phyloP scores from a whole-genome alignment of 306 rosid species.

The Begonia peltatifolia region DNA sequence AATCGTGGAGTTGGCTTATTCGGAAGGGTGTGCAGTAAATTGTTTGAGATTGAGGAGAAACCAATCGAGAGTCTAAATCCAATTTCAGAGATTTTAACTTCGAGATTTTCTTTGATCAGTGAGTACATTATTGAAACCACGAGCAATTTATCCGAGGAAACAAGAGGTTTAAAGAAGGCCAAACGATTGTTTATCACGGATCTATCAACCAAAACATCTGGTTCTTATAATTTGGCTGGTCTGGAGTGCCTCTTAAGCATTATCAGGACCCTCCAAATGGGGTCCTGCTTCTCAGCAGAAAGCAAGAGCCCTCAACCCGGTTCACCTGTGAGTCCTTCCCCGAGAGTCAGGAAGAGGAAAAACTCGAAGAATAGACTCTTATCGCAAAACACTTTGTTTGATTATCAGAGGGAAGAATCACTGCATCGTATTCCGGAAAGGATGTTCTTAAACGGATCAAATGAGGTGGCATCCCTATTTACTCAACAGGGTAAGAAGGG shows the following conservation, averaged over 20 bases:
- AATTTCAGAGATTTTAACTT: not conserved
- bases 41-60: no score
- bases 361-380: slow-evolving; percentile 24
- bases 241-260: slow-evolving; percentile 4
- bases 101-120: no score
- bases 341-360: slow-evolving; percentile 22
- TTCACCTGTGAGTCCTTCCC: slow-evolving; percentile 29
- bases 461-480: slow-evolving; percentile 53
- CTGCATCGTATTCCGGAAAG: slow-evolving; percentile 67
- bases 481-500: slow-evolving; percentile 97
- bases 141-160: no score
- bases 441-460: slow-evolving; percentile 60
- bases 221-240: not conserved
- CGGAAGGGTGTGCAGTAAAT: no score
- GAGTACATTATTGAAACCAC: no score
- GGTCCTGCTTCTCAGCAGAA: slow-evolving; percentile 23
- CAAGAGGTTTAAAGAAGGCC: no score
- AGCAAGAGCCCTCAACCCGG: slow-evolving; percentile 69
- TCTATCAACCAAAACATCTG: not conserved
- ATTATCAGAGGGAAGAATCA: slow-evolving; percentile 62
- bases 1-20: no score
- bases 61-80: no score
- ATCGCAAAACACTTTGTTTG: slow-evolving; percentile 45
- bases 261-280: slow-evolving; percentile 9
- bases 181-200: not conserved